Evolutionary conservation across 2,329 filamentous ascomycete genomes (phyloP), one percentile per base, ranked within the genome.

Genomic region (Zasmidium citrigriseum): DNA sequence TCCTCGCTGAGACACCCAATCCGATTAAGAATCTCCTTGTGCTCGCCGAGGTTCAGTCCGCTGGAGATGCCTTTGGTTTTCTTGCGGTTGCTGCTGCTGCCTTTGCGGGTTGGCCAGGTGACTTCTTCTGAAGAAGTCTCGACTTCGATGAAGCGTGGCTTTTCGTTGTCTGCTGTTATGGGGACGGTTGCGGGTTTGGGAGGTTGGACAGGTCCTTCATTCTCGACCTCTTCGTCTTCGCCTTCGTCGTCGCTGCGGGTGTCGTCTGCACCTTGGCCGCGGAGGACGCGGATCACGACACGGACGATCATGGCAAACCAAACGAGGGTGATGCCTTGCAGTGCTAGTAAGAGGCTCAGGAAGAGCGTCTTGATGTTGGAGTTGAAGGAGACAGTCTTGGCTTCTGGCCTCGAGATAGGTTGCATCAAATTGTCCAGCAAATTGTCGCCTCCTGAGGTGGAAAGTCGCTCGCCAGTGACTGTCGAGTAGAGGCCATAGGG

Each of bases 261-360:
- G 70, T 99, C 95, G 63, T 97, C 92, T 4, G 93, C 92, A 27
- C 85, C 81, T 38, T 82, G 84, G 27, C 93, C 93, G 52, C 82
- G 84, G 34, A 98, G 72, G 4, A 98, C 92, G 61, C 88, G 87
- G 62, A 89, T 82, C 21, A 92, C 92, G 2, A 99, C 90, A 57
- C 87, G 86, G 41, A 93, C 76, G 65, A 98, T 96, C 86, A 96
- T 89, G 62, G 81, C 82, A 70, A 98, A 96, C 95, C 95, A 98
- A 61, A 90, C 82, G 34, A 96, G 78, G 27, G 90, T 92, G 54
- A 99, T 83, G 21, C 82, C 79, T 75, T 98, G 92, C 21, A 99
- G 81, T 38, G 88, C 83, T 12, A 96, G 79, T 2, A 99, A 85
- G 41, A 91, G 82, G 10, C 82, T 80, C 16, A 98, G 79, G 78